A percentile compares a stretch with the other conserved stretches of the same genome.
Evolutionary conservation across 345 rosid genomes (phyloP).

Genomic region (Viola odorata): DNA sequence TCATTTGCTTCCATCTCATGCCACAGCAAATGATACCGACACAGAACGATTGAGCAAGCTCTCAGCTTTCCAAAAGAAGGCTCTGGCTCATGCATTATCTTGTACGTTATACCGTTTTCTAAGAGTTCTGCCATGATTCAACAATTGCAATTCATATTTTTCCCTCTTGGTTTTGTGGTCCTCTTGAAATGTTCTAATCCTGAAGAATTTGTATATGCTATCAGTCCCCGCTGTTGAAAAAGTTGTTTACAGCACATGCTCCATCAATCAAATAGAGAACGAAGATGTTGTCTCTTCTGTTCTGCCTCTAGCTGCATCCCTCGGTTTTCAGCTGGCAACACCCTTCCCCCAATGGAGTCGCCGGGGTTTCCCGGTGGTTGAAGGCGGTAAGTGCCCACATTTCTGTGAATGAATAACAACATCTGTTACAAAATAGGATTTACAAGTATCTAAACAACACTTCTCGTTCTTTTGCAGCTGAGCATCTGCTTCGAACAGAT

Average conservation of each 20-base stretch:
- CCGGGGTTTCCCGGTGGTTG: conserved; percentile 68
- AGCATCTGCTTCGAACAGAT: conserved; percentile 43
- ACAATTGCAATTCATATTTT: not conserved
- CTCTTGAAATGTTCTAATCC: not conserved
- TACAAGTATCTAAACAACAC: not conserved
- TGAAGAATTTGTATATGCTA: not conserved
- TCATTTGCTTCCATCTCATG: conserved; percentile 79
- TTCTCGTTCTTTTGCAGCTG: conserved; percentile 25
- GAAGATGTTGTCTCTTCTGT: conserved; percentile 75
- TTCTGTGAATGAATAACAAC: not conserved
- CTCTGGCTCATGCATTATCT: conserved; percentile 71
- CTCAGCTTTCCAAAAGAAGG: conserved; percentile 80
- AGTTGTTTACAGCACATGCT: conserved; percentile 90
- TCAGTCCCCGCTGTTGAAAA: conserved; percentile 60
- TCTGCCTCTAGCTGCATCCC: conserved; percentile 45
- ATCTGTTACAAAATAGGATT: not conserved
- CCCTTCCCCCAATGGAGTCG: conserved; percentile 73
- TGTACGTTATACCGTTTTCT: conserved; percentile 36
- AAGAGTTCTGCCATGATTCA: not conserved
- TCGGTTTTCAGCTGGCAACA: conserved; percentile 52
- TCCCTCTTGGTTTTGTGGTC: not conserved
- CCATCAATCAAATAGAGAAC: conserved; percentile 75
- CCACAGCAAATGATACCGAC: conserved; percentile 21
- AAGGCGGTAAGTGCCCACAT: conserved; percentile 51
- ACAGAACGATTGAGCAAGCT: conserved; percentile 60